These are phyloP conservation scores for Trichoderma sp. DNA, from an alignment of 2,329 filamentous ascomycete genomes.

Conservation along the genomic window DNA sequence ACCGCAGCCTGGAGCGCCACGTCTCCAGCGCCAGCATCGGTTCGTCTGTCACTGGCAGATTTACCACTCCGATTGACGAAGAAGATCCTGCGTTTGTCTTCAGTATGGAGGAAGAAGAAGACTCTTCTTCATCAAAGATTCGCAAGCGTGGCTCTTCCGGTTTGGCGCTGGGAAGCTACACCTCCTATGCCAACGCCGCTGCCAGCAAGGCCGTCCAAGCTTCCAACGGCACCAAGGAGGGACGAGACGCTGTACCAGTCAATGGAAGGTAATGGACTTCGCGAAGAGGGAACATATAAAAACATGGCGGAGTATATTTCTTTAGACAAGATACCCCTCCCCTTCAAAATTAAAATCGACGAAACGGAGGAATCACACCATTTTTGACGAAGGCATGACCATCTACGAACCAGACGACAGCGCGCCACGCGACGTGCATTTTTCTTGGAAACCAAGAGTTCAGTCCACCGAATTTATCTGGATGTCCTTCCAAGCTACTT, in stretches of 20 bases:
- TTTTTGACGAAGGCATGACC: conserved; percentile 14
- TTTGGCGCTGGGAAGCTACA: conserved; percentile 37
- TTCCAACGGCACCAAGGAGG: conserved; percentile 30
- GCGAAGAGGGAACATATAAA: background rate
- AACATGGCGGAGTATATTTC: conserved; percentile 9
- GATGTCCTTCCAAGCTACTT: background rate
- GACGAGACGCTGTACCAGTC: conserved; percentile 30
- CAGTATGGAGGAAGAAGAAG: conserved; percentile 62
- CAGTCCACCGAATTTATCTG: background rate
- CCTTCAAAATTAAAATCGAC: conserved; percentile 10
- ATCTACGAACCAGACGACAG: conserved; percentile 18
- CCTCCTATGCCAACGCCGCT: conserved; percentile 40
- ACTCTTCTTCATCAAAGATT: conserved; percentile 44
- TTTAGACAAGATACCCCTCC: conserved; percentile 13
- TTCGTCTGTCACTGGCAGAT: conserved; percentile 52
- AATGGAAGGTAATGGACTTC: conserved; percentile 31
- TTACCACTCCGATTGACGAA: conserved; percentile 63
- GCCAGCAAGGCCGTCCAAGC: conserved; percentile 28
- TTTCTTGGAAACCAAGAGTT: background rate
- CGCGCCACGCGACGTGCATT: background rate
- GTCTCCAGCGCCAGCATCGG: conserved; percentile 58
- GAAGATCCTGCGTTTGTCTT: conserved; percentile 63
- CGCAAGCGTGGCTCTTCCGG: conserved; percentile 50
- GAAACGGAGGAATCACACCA: conserved; percentile 5
- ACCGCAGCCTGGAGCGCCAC: conserved; percentile 52